Percentiles rank a stretch among this genome's conserved stretches.
These are phyloP conservation scores for Phytophthora cajani DNA, from an alignment of 352 stramenopile genomes.

Conservation along the genomic window DNA sequence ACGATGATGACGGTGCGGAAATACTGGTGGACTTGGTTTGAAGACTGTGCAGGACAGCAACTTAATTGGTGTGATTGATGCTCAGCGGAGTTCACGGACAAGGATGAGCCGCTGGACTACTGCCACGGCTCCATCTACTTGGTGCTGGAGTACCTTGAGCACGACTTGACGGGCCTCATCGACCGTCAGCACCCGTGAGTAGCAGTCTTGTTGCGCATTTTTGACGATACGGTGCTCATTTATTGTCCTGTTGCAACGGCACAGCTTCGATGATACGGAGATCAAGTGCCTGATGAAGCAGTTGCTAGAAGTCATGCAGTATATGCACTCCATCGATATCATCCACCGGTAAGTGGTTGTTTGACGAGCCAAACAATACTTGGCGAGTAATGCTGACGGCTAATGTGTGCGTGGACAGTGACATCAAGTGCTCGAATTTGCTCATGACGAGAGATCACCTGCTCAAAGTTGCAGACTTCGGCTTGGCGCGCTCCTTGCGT, in stretches of 20 bases:
- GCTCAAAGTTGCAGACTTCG: slow-evolving; percentile 89
- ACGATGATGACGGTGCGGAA: slow-evolving; percentile 80
- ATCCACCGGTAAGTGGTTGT: slow-evolving; percentile 70
- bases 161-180: slow-evolving; percentile 89
- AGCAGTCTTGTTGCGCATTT: not conserved
- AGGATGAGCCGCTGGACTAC: slow-evolving; percentile 85
- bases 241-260: slow-evolving; percentile 1
- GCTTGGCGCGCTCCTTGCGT: slow-evolving; percentile 83
- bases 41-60: not conserved
- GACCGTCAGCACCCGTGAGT: slow-evolving; percentile 85
- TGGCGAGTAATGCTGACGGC: not conserved
- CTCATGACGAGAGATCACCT: slow-evolving; percentile 80
- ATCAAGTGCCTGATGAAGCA: slow-evolving; percentile 92
- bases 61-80: slow-evolving; percentile 4
- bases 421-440: slow-evolving; percentile 95
- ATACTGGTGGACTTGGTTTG: not conserved
- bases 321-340: slow-evolving; percentile 90
- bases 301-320: slow-evolving; percentile 84
- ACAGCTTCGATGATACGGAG: slow-evolving; percentile 85
- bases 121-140: slow-evolving; percentile 90
- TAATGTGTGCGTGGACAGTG: slow-evolving; percentile 30
- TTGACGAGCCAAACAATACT: not conserved
- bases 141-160: slow-evolving; percentile 90
- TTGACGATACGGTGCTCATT: not conserved
- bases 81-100: slow-evolving; percentile 80